phyloP scores from a whole-genome alignment of 2,329 filamentous ascomycete genomes.

The Grosmannia clavigera region DNA sequence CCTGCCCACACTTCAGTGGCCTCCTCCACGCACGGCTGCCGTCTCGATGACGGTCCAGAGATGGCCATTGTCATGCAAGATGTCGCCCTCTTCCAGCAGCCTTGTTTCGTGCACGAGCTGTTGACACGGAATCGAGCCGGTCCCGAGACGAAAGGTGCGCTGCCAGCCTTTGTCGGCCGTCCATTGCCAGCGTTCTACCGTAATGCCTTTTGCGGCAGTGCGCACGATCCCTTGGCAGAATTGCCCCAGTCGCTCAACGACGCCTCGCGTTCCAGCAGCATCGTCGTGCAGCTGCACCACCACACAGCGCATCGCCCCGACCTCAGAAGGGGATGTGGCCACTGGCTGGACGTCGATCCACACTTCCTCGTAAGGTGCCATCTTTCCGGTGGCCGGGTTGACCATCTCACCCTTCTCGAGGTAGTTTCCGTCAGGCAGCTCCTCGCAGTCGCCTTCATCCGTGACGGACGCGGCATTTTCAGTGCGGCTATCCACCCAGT shows the following conservation, averaged over 20 bases:
- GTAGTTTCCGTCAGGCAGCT: slow-evolving; percentile 25
- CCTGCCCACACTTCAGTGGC: neutral
- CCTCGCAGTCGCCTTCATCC: slow-evolving; percentile 47
- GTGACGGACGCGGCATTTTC: slow-evolving; percentile 22
- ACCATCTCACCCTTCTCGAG: slow-evolving; percentile 49
- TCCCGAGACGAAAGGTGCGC: slow-evolving; percentile 1
- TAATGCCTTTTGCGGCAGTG: slow-evolving; percentile 24
- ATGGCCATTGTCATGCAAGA: neutral
- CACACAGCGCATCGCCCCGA: slow-evolving; percentile 16
- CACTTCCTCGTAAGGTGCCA: slow-evolving; percentile 52
- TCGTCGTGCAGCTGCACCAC: slow-evolving; percentile 29
- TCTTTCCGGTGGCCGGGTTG: slow-evolving; percentile 39
- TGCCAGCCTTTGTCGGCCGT: neutral
- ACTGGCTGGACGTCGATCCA: slow-evolving; percentile 35
- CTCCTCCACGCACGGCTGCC: neutral
- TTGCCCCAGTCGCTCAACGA: slow-evolving; percentile 40
- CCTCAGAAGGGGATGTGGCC: neutral
- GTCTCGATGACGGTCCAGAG: slow-evolving; percentile 2
- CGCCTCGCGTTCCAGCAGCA: slow-evolving; percentile 26
- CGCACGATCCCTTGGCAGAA: slow-evolving; percentile 44
- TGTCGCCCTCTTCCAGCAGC: neutral
- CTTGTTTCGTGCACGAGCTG: neutral
- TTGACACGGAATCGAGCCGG: slow-evolving; percentile 6
- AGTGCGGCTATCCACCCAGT: slow-evolving; percentile 47
- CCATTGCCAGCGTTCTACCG: slow-evolving; percentile 44